Base-by-base conservation (phyloP, 768 basidiomycete species). In the Solioccasus polychromus region DNA sequence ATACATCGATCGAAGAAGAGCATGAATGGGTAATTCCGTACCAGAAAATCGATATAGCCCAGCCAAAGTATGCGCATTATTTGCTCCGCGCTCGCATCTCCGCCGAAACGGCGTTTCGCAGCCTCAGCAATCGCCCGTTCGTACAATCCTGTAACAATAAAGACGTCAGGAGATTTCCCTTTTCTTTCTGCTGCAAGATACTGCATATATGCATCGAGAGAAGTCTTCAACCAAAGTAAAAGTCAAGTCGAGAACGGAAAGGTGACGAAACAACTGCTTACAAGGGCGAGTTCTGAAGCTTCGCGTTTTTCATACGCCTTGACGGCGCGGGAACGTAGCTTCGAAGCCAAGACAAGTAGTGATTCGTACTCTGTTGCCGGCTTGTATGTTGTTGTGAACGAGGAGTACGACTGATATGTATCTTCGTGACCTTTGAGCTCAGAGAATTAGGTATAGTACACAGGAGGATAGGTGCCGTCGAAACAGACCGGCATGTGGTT, bases 331-430 rank as follows among this genome's bases (percentile, higher is more conserved):
- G 76, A 70, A 14, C 84, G 81, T 25, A 79, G 64, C 63, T 88
- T 86, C 14, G 91, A 91, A 3, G 92, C 92, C 1, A 78, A 65
- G 15, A 95, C 76, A 20, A 97, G 78, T 7, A 84, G 67, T 0
- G 71, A 55, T 58, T 95, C 92, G 60, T 98, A 98, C 34, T 85
- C 76, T n/a, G 75, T 68, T 0, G 83, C 71, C 12, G 86, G 79
- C 55, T 83, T 79, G 64, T 87, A 77, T 44, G 79, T 77, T 1
- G 92, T 90, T 14, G 91, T 90, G 68, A 97, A 96, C 0, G 84
- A 78, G 0, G 94, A 96, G 62, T 95, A 98, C 2, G 79, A 74
- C 56, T 90, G 83, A 45, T 84, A 83, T 0, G 92, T 94, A 12
- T 87, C 79, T 31, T 91, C 89, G 44, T 83, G 76, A 47, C 80